These are phyloP conservation scores for Brasenia schreberi DNA, from an alignment of 164 flowering plant genomes.

Conservation along the genomic window DNA sequence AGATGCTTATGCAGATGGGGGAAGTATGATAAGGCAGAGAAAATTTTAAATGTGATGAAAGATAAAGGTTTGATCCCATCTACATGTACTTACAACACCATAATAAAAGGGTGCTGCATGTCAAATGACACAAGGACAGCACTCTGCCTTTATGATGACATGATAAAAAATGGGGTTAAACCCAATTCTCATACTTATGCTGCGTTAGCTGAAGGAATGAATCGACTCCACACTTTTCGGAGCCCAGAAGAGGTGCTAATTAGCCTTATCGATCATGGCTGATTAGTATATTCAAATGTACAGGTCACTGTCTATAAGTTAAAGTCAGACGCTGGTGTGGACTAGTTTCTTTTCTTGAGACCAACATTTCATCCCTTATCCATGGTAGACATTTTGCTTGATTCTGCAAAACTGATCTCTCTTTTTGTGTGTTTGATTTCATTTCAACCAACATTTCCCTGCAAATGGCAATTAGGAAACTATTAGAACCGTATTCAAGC, in stretches of 20 bases:
- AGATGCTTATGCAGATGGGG: conserved; percentile 28
- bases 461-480: no score
- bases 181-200: conserved; percentile 10
- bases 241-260: neutral
- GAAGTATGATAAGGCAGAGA: conserved; percentile 50
- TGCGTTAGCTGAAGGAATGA: neutral
- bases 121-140: conserved; percentile 28
- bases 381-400: no score
- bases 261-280: neutral
- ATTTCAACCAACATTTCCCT: no score
- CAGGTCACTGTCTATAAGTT: neutral
- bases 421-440: no score
- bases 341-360: no score
- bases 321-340: no score
- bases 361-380: no score
- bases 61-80: conserved; percentile 22
- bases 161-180: conserved; percentile 22
- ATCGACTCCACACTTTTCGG: neutral
- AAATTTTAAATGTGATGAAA: conserved; percentile 34
- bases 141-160: conserved; percentile 24
- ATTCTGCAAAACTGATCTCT: no score
- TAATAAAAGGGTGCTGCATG: conserved; percentile 21
- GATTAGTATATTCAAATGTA: neutral
- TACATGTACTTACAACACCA: conserved; percentile 16
- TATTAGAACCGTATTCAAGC: no score